These are phyloP conservation scores for Mycena galopus DNA, from an alignment of 768 basidiomycete genomes.

Conservation along the genomic window DNA sequence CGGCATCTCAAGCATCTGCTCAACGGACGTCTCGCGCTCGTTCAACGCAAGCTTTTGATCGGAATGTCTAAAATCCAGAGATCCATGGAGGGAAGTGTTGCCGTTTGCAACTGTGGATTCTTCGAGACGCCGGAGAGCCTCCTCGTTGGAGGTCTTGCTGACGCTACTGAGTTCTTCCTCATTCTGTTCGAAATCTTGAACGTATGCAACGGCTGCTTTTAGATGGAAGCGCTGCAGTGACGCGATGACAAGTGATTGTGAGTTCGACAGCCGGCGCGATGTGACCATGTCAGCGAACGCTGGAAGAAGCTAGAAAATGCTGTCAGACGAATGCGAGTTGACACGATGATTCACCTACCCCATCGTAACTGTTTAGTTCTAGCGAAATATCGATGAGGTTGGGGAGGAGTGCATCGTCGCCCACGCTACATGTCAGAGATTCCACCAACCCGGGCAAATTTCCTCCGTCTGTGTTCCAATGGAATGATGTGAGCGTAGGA, in stretches of 20 bases:
- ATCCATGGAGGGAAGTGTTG: background rate
- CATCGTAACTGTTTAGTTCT: slow-evolving; percentile 7
- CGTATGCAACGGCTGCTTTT: background rate
- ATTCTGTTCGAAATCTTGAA: background rate
- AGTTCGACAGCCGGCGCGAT: background rate
- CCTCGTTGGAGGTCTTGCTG: background rate
- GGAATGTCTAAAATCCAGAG: background rate
- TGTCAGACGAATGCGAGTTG: background rate
- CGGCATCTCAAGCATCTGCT: background rate
- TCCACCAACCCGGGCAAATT: background rate
- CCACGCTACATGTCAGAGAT: background rate
- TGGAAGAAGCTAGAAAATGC: slow-evolving; percentile 3
- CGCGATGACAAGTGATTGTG: background rate
- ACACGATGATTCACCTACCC: background rate
- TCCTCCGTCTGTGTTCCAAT: background rate
- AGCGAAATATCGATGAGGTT: slow-evolving; percentile 7
- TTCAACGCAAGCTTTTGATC: background rate
- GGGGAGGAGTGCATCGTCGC: background rate
- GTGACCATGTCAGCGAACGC: slow-evolving; percentile 7
- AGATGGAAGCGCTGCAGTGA: slow-evolving; percentile 1
- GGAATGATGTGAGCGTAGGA: too few species aligned
- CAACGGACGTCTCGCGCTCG: background rate
- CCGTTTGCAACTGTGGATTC: too few species aligned
- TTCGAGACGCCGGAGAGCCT: background rate
- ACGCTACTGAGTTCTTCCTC: background rate